These are phyloP conservation scores for Nicotiana attenuata DNA, from an alignment of 257 asterid species.

Conservation along the genomic window DNA sequence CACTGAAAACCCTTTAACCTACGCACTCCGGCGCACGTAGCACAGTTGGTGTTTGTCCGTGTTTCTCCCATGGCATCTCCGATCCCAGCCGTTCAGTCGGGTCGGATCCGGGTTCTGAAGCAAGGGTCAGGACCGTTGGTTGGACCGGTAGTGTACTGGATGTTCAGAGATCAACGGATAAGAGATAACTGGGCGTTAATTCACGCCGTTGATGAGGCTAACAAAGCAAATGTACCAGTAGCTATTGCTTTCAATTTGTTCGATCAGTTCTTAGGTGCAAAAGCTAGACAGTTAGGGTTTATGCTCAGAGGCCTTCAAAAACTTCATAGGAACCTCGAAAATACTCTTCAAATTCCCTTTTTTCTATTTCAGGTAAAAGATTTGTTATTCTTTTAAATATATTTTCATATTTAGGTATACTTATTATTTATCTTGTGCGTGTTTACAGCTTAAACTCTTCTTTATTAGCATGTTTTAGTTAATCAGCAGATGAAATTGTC, in stretches of 20 bases:
- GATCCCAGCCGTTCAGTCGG: constrained; percentile 53
- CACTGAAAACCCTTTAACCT: not conserved
- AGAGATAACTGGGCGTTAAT: constrained; percentile 95
- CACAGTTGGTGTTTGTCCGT: not conserved
- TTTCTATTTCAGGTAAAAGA: constrained; percentile 64
- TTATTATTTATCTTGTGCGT: not conserved
- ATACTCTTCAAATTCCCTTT: constrained; percentile 50
- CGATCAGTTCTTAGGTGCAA: constrained; percentile 80
- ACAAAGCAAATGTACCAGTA: constrained; percentile 56
- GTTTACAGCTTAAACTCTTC: not conserved
- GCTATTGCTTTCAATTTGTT: constrained; percentile 85
- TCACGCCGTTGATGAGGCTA: constrained; percentile 90
- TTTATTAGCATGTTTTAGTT: not conserved
- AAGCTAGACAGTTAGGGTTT: constrained; percentile 92
- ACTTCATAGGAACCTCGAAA: constrained; percentile 42
- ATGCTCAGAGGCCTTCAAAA: constrained; percentile 84
- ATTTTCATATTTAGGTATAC: not conserved
- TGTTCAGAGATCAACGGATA: constrained; percentile 96
- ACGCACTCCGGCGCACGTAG: constrained; percentile 22
- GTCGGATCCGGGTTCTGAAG: constrained; percentile 66
- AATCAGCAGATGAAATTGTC: not conserved
- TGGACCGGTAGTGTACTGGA: constrained; percentile 98
- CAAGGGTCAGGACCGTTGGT: constrained; percentile 21
- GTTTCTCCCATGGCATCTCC: constrained; percentile 35
- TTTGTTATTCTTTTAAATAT: not conserved